A percentile compares a stretch with the other conserved stretches of the same genome.
Evolutionary conservation across 2,329 filamentous ascomycete genomes (phyloP).

Genomic region (Paracamarosporium sp.): DNA sequence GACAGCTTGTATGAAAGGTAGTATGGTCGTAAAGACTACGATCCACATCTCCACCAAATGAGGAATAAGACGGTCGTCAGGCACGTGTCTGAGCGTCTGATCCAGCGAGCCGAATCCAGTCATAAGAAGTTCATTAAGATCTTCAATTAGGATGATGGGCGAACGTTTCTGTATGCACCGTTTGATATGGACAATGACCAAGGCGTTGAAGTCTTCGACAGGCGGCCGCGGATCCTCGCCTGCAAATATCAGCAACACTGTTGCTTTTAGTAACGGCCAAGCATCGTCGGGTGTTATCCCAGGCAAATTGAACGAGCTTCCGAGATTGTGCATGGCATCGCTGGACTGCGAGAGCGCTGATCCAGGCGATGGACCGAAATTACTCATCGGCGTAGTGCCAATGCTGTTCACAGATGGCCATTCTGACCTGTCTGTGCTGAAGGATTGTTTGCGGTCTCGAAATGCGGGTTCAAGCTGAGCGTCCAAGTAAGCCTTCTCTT

Average conservation of each 20-base stretch:
- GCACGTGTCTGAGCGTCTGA: conserved; percentile 76
- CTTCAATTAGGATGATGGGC: conserved; percentile 75
- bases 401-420: conserved; percentile 40
- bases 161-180: conserved; percentile 77
- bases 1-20: conserved; percentile 94
- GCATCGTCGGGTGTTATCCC: conserved; percentile 71
- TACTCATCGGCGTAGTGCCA: conserved; percentile 28
- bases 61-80: conserved; percentile 88
- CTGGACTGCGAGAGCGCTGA: conserved; percentile 40
- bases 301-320: conserved; percentile 55
- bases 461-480: conserved; percentile 39
- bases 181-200: conserved; percentile 80
- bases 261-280: conserved; percentile 80
- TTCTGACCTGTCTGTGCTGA: conserved; percentile 47
- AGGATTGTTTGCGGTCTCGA: conserved; percentile 46
- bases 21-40: conserved; percentile 85
- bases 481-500: conserved; percentile 55
- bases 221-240: conserved; percentile 81
- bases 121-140: conserved; percentile 75
- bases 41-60: conserved; percentile 94
- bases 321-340: conserved; percentile 52
- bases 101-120: conserved; percentile 88
- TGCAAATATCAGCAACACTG: conserved; percentile 79
- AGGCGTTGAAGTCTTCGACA: conserved; percentile 81
- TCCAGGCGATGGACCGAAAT: conserved; percentile 25